Evolutionary conservation across 805 yeast species (phyloP).

Genomic region (Hanseniaspora mollemarum): DNA sequence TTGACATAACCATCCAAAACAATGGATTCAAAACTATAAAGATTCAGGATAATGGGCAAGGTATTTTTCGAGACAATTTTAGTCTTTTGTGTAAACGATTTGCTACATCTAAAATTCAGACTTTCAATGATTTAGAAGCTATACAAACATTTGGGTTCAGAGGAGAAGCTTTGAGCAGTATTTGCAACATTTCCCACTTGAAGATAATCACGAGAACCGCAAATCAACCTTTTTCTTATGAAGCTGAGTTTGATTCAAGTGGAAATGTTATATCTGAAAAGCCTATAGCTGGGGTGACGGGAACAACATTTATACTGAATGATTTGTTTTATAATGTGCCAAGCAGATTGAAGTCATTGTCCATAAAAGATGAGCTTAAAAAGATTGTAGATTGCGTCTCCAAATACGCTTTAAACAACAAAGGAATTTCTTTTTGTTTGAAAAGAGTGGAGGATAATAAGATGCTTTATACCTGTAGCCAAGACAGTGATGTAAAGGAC

Average conservation of each 20-base stretch:
- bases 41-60: slow-evolving; percentile 80
- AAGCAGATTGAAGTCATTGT: slow-evolving; percentile 56
- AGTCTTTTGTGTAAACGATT: slow-evolving; percentile 77
- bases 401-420: slow-evolving; percentile 66
- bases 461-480: slow-evolving; percentile 50
- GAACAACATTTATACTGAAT: slow-evolving; percentile 76
- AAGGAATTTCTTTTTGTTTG: slow-evolving; percentile 61
- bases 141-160: slow-evolving; percentile 84
- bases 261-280: slow-evolving; percentile 48
- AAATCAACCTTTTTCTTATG: slow-evolving; percentile 30
- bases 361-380: slow-evolving; percentile 59
- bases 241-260: slow-evolving; percentile 6
- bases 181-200: slow-evolving; percentile 77
- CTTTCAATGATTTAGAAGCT: slow-evolving; percentile 61
- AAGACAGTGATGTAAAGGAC: slow-evolving; percentile 43
- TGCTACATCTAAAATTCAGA: slow-evolving; percentile 73
- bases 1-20: slow-evolving; percentile 76
- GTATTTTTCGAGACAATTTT: slow-evolving; percentile 63
- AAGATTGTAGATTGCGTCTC: slow-evolving; percentile 74
- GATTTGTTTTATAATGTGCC: slow-evolving; percentile 85
- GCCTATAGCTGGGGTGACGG: slow-evolving; percentile 76
- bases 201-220: slow-evolving; percentile 65
- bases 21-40: slow-evolving; percentile 85
- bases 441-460: slow-evolving; percentile 69
- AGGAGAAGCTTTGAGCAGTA: slow-evolving; percentile 93